Evolutionary conservation across 148 eudicot species (phyloP).

Genomic region (Nepenthes mirabilis): DNA sequence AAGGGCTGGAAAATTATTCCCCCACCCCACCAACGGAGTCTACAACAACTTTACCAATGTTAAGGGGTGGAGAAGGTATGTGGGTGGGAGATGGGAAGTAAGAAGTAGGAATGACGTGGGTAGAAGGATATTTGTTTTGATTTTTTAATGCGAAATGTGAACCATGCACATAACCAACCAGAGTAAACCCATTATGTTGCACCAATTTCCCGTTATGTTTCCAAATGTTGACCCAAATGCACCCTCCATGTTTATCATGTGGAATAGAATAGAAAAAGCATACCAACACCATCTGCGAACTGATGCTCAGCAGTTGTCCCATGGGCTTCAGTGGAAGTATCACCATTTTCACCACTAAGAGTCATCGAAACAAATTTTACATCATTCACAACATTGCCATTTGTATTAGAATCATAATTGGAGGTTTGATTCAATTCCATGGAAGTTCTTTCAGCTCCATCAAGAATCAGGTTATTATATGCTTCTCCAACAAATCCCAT

Average conservation of each 20-base stretch:
- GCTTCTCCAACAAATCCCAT: constrained; percentile 19
- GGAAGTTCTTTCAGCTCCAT: constrained; percentile 21
- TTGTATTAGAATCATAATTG: constrained; percentile 32
- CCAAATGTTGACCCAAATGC: background rate
- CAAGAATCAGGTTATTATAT: constrained; percentile 17
- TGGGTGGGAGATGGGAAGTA: too few relatives aligned
- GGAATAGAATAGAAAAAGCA: constrained; percentile 1
- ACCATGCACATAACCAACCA: too few relatives aligned
- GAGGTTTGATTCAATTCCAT: constrained; percentile 27
- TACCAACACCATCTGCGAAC: constrained; percentile 47
- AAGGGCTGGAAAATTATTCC: too few relatives aligned
- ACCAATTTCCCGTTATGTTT: too few relatives aligned
- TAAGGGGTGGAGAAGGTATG: too few relatives aligned
- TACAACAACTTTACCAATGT: too few relatives aligned
- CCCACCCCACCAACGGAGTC: too few relatives aligned
- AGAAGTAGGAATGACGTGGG: too few relatives aligned
- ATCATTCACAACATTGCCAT: constrained; percentile 21
- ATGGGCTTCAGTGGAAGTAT: constrained; percentile 27
- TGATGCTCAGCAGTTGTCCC: constrained; percentile 25
- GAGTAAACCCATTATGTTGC: background rate
- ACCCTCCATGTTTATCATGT: background rate
- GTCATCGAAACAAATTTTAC: background rate
- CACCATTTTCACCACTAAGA: constrained; percentile 39
- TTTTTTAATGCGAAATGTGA: too few relatives aligned
- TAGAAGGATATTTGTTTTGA: too few relatives aligned